Evolutionary conservation across 352 stramenopile genomes (phyloP).

Genomic region (Phytophthora foliorum): DNA sequence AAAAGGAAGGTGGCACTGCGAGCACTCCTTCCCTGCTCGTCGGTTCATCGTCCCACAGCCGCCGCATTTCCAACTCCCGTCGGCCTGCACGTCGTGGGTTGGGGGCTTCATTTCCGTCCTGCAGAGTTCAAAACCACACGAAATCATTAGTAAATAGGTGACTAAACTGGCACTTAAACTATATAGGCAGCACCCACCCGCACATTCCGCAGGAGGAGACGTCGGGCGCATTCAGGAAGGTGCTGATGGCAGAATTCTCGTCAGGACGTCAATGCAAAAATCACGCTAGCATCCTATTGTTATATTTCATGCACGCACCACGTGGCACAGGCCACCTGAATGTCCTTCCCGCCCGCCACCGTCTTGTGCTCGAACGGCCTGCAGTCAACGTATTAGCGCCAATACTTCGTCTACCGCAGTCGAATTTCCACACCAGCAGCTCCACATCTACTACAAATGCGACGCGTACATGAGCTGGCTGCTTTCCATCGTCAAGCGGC

Average conservation of each 20-base stretch:
- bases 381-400: background rate
- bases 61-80: slow-evolving; percentile 81
- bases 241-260: slow-evolving; percentile 39
- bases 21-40: slow-evolving; percentile 72
- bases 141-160: background rate
- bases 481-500: slow-evolving; percentile 20
- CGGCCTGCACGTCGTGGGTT: slow-evolving; percentile 71
- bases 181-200: slow-evolving; percentile 42
- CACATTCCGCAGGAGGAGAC: slow-evolving; percentile 76
- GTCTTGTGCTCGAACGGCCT: slow-evolving; percentile 62
- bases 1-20: slow-evolving; percentile 66
- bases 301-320: slow-evolving; percentile 46
- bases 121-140: background rate
- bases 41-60: slow-evolving; percentile 65
- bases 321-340: slow-evolving; percentile 60
- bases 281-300: background rate
- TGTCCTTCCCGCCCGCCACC: slow-evolving; percentile 63
- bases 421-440: background rate
- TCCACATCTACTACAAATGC: background rate
- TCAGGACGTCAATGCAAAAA: background rate
- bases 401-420: background rate
- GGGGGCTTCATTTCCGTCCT: slow-evolving; percentile 73
- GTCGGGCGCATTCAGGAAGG: slow-evolving; percentile 72
- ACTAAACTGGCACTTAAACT: background rate
- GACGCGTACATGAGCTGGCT: slow-evolving; percentile 31